Percentiles rank a stretch among this genome's conserved stretches.
phyloP scores from a whole-genome alignment of 2,329 filamentous ascomycete genomes.

The Calonectria pseudoreteaudii region DNA sequence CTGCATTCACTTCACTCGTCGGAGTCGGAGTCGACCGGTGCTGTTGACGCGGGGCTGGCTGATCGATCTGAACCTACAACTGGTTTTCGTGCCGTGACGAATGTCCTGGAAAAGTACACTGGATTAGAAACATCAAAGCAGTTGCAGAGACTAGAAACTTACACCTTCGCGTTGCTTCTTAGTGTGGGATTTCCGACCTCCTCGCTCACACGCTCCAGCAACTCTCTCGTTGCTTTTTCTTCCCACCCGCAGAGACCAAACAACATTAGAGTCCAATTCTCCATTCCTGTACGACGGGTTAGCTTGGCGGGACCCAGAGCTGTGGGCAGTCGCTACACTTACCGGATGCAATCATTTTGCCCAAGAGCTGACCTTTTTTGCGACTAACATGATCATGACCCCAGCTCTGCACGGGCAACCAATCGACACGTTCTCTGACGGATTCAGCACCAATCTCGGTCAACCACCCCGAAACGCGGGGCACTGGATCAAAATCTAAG shows the following conservation, averaged over 20 bases:
- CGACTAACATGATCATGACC: slow-evolving; percentile 53
- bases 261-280: slow-evolving; percentile 48
- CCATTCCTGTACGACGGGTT: slow-evolving; percentile 33
- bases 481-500: slow-evolving; percentile 55
- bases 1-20: background rate
- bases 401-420: slow-evolving; percentile 55
- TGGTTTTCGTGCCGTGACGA: slow-evolving; percentile 49
- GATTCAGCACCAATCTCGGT: slow-evolving; percentile 53
- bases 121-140: background rate
- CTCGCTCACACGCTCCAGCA: slow-evolving; percentile 47
- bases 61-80: background rate
- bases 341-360: slow-evolving; percentile 53
- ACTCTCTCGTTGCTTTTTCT: slow-evolving; percentile 45
- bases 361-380: slow-evolving; percentile 51
- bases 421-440: slow-evolving; percentile 54
- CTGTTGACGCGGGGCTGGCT: background rate
- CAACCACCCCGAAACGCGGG: slow-evolving; percentile 49
- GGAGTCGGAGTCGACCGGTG: background rate
- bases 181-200: slow-evolving; percentile 46
- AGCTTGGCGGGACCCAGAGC: slow-evolving; percentile 5
- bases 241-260: slow-evolving; percentile 48
- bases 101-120: slow-evolving; percentile 38
- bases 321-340: slow-evolving; percentile 24
- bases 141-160: slow-evolving; percentile 17
- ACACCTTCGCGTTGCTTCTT: slow-evolving; percentile 48